Evolutionary conservation across 2,329 filamentous ascomycete genomes (phyloP), one percentile per base, ranked within the genome.

Genomic region (Botrytis squamosa): DNA sequence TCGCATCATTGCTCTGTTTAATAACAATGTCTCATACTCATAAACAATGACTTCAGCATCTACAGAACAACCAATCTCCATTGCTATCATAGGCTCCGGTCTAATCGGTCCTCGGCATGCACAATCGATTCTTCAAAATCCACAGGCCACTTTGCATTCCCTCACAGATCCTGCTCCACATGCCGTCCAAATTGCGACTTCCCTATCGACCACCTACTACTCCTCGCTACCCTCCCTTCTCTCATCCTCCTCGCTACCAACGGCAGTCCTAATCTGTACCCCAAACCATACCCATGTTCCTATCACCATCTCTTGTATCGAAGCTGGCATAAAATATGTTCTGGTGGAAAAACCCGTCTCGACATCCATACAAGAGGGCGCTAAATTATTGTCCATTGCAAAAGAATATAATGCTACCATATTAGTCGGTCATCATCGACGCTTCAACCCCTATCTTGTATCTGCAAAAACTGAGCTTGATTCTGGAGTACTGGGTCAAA

Each of bases 331-430:
- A 33, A 63, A 52, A n/a, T 85, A 88, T 70, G 82, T 89, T 0
- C 82, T 90, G 0, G 83, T 89, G 33, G 88, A 90, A 77, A 90
- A 90, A 77, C 88, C 88, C 0, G 79, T 90, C 38, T 85, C 85
- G 59, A 84, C 81, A 8, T 82, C 84, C 46, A 80, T 84, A 36
- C 65, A 88, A 75, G 76, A 83, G 22, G 80, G 84, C 0, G 75
- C 90, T 1, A 76, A 36, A n/a, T 33, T 52, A 12, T 44, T 70
- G 25, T 70, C 68, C 7, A 14, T n/a, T 33, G 40, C 22, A 49
- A 44, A 49, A 38, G 42, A 63, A n/a, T 10, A 62, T 20, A 29
- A 33, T 25, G 57, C 68, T n/a, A 46, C 57, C 40, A 36, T 63
- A 64, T 40, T 63, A 33, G 33, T 71, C 5, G 44, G 42, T 6